Evolutionary conservation across 2,329 filamentous ascomycete genomes (phyloP).

Genomic region (Colletotrichum musae): DNA sequence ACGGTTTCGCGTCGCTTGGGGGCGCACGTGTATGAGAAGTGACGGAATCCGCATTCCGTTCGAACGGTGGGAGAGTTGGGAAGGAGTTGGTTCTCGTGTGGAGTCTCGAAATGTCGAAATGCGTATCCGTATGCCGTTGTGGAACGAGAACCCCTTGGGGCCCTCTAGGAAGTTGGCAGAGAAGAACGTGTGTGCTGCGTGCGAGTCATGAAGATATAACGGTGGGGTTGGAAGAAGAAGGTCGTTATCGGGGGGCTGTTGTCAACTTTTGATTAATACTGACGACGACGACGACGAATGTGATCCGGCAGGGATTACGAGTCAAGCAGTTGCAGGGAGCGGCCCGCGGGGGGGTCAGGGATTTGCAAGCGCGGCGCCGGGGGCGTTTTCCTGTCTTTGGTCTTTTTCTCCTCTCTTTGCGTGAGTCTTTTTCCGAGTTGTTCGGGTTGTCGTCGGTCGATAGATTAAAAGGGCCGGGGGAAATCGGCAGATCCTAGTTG

Average conservation of each 20-base stretch:
- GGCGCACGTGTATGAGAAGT: slow-evolving; percentile 15
- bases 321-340: slow-evolving; percentile 31
- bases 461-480: neutral
- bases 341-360: slow-evolving; percentile 25
- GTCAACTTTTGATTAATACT: no score
- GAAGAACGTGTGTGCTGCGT: no score
- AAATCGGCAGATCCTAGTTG: neutral
- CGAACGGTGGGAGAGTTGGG: neutral
- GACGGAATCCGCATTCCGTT: neutral
- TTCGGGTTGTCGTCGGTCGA: neutral
- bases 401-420: no score
- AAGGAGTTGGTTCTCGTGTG: slow-evolving; percentile 5
- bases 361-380: slow-evolving; percentile 14
- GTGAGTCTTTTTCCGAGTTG: neutral
- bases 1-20: slow-evolving; percentile 35
- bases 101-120: neutral
- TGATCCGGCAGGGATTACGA: slow-evolving; percentile 19
- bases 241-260: no score
- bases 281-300: no score
- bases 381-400: neutral
- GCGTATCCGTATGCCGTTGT: no score
- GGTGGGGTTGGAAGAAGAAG: no score
- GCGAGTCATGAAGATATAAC: slow-evolving; percentile 30
- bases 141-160: no score
- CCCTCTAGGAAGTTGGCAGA: no score